These are phyloP conservation scores for Narthecium ossifragum DNA, from an alignment of 106 monocot species.

Conservation along the genomic window DNA sequence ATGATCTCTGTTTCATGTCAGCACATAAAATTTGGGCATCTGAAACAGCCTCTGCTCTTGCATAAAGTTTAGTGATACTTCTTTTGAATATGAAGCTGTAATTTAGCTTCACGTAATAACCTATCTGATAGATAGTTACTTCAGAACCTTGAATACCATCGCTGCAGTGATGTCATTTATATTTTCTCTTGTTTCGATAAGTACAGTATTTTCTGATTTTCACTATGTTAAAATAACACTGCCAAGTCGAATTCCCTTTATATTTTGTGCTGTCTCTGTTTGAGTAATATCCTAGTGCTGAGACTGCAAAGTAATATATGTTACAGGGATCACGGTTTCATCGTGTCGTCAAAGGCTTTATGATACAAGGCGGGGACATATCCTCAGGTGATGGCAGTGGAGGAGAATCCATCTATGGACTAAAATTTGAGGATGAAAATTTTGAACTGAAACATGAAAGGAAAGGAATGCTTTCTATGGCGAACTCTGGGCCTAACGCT, in stretches of 20 bases:
- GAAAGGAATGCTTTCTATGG: conserved; percentile 95
- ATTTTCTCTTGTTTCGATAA: no score
- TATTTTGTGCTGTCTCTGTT: neutral
- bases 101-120: no score
- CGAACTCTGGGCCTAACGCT: conserved; percentile 72
- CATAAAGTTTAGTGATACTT: no score
- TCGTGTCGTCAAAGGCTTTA: conserved; percentile 77
- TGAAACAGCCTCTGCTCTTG: no score
- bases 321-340: conserved; percentile 73
- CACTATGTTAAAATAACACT: no score
- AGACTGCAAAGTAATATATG: neutral
- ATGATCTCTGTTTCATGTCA: no score
- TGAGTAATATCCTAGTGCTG: neutral
- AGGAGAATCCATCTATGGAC: conserved; percentile 84
- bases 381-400: conserved; percentile 88
- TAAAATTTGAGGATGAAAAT: conserved; percentile 85
- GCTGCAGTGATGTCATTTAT: neutral
- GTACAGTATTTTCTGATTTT: no score
- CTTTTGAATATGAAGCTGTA: no score
- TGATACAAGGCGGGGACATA: conserved; percentile 92
- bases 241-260: no score
- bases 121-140: no score
- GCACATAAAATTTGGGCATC: no score
- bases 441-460: conserved; percentile 79
- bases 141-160: no score